Base-by-base conservation (phyloP, 1,284 basidiomycete genomes). In the Tausonia pullulans region DNA sequence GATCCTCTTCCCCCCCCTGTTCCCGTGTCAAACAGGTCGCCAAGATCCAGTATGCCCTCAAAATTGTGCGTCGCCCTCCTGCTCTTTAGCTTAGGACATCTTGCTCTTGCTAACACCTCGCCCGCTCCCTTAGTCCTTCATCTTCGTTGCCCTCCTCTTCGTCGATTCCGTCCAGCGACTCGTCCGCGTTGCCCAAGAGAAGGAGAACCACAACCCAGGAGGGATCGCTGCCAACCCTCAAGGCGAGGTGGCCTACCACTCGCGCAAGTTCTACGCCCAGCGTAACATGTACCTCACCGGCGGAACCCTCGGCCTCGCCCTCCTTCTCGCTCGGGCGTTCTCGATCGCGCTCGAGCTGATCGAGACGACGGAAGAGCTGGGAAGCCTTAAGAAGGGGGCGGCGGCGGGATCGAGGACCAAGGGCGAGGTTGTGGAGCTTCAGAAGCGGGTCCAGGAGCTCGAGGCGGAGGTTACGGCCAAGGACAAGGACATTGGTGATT, bases 321-420 rank as follows among this genome's bases (percentile, higher is more conserved):
- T 94, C 63, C 87, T 96, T 71, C 85, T 97, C 69, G 88, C 91
- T 7, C 87, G 93, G 71, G 91, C 88, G 4, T 95, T 95, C 79
- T 87, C 87, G 77, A 89, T 97, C 74, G 83, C 90, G 64, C 84
- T 93, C 70, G 90, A 96, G 74, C 86, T 96, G 67, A 88, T 96
- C 71, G 84, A 90, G 71, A 83, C 86, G 2, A 90, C 95, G 76
- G 92, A 94, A 72, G 84, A 90, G 72, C 90, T 90, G 72, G 84
- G 84, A 44, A 85, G 87, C 69, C 77, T 95, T 67, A 90, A 93
- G 80, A 82, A 75, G 58, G 78, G 79, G 50, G 69, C 71, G n/a
- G 68, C 69, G 41, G 66, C 68, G 48, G 72, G 73, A 57, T 56
- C 58, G 5, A 51, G 63, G 72, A 75, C 58, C 71, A 73, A 63